Base-by-base conservation (phyloP, 371 early-diverging fungal species). In the Zychaea mexicana region DNA sequence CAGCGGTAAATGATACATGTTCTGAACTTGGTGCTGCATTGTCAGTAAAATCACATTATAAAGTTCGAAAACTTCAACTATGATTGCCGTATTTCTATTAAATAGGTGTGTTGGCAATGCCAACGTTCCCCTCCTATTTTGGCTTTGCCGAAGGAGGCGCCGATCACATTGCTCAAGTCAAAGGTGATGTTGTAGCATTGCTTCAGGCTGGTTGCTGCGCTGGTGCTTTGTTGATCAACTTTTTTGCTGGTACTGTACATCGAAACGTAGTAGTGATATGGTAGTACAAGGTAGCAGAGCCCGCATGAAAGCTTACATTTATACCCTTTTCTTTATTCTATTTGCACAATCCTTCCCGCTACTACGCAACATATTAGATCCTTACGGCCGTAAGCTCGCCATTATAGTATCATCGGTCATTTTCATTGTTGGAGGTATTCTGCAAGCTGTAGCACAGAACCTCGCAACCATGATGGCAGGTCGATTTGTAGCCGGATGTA, bases 401-500 rank as follows among this genome's bases (percentile, higher is more conserved):
- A 78, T 81, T 54, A 68, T 78, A 3, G 2, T 76, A 2, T 65
- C 64, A 55, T 62, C 77, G 26, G 12, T 69, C 12, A 58, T 78
- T 27, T 81, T 78, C 30, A 53, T 74, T 17, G 26, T 74, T 28
- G 81, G 81, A 6, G 71, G 77, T 38, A 62, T 74, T 32, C 60
- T 81, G 9, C 81, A 81, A 66, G 64, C 69, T 2, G 77, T 65
- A 17, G 81, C 81, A 19, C 67, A 59, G 6, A 78, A 78, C 26
- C 31, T 81, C 9, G 19, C 47, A 12, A 68, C 71, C 2, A 73
- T 81, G 74, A 65, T 74, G 62, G 77, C 74, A 45, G 81, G 81
- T n/a, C 71, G 81, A 33, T 81, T 81, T 60, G 57, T 81, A 46
- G 77, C 75, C 52, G 81, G 81, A 28, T 64, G 81, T 81, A 71